phyloP scores from a whole-genome alignment of 2,329 filamentous ascomycete species.

The Neofusicoccum ribis region DNA sequence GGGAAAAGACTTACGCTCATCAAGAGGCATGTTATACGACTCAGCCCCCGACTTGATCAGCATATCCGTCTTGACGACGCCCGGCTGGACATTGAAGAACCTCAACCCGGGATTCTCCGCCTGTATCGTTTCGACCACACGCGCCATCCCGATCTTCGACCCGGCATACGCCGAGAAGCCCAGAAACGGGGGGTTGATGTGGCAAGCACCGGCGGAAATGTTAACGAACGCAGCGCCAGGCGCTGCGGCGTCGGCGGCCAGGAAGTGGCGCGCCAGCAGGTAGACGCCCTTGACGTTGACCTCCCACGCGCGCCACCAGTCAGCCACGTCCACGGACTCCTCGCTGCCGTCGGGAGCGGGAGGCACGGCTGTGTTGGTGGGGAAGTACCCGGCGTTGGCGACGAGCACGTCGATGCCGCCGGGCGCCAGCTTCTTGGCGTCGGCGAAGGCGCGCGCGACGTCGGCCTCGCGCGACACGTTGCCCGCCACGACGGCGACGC shows the following conservation, averaged over 20 bases:
- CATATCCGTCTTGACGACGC: slow-evolving; percentile 43
- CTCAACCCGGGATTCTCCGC: slow-evolving; percentile 39
- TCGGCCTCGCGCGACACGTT: slow-evolving; percentile 25
- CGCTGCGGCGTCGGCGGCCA: slow-evolving; percentile 25
- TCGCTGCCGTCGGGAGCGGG: slow-evolving; percentile 3
- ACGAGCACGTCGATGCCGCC: slow-evolving; percentile 27
- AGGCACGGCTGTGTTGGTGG: not conserved
- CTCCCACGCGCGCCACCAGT: slow-evolving; percentile 23
- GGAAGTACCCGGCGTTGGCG: slow-evolving; percentile 26
- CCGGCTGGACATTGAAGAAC: slow-evolving; percentile 46
- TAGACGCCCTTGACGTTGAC: slow-evolving; percentile 26
- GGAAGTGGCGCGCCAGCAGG: slow-evolving; percentile 27
- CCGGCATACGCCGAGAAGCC: slow-evolving; percentile 33
- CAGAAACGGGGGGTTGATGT: slow-evolving; percentile 10
- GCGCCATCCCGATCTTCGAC: slow-evolving; percentile 38
- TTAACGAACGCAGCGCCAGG: slow-evolving; percentile 26
- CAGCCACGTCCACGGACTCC: not conserved
- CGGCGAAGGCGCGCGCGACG: slow-evolving; percentile 27
- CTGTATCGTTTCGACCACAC: slow-evolving; percentile 39
- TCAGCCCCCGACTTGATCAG: slow-evolving; percentile 17
- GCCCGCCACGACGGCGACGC: slow-evolving; percentile 22
- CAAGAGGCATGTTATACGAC: not conserved
- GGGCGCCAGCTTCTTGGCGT: slow-evolving; percentile 19
- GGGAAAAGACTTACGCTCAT: slow-evolving; percentile 7
- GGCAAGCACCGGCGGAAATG: slow-evolving; percentile 25